phyloP scores from a whole-genome alignment of 202 grass and related monocot genomes.

The Alloteropsis angusta region DNA sequence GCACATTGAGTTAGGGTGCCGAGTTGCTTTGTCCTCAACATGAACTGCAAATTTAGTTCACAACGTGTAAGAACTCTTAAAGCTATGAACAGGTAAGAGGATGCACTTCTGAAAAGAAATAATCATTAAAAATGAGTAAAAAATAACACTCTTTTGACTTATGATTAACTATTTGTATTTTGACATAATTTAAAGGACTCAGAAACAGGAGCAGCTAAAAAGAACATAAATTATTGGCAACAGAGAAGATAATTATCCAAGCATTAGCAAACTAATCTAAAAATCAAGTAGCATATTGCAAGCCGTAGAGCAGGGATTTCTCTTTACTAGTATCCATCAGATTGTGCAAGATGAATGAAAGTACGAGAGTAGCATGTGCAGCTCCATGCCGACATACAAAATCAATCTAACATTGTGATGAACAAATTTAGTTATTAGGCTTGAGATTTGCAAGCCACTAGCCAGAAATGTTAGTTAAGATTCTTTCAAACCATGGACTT shows the following conservation, averaged over 20 bases:
- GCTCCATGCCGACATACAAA: not conserved
- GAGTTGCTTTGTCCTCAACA: slow-evolving; percentile 94
- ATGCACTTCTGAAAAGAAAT: not conserved
- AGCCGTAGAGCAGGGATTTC: not conserved
- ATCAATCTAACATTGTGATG: not conserved
- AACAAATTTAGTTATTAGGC: not conserved
- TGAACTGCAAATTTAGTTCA: slow-evolving; percentile 50
- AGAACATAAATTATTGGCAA: not conserved
- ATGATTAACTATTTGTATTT: not conserved
- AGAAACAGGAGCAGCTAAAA: not conserved
- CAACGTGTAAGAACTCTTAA: slow-evolving; percentile 13
- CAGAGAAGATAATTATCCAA: not conserved
- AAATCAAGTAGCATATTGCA: slow-evolving; percentile 12
- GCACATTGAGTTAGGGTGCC: slow-evolving; percentile 74
- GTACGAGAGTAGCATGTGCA: not conserved
- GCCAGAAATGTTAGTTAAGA: not conserved
- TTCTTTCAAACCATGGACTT: not conserved
- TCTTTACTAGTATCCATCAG: not conserved
- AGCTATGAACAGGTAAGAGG: not conserved
- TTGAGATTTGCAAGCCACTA: not conserved
- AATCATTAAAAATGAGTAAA: not conserved
- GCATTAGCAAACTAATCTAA: not conserved
- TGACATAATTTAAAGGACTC: not conserved
- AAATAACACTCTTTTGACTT: not conserved
- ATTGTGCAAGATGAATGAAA: not conserved